Percentiles rank a stretch among this genome's conserved stretches.
Conservation (phyloP, 495 filamentous ascomycete species). For the Penicillium pancosmium region DNA sequence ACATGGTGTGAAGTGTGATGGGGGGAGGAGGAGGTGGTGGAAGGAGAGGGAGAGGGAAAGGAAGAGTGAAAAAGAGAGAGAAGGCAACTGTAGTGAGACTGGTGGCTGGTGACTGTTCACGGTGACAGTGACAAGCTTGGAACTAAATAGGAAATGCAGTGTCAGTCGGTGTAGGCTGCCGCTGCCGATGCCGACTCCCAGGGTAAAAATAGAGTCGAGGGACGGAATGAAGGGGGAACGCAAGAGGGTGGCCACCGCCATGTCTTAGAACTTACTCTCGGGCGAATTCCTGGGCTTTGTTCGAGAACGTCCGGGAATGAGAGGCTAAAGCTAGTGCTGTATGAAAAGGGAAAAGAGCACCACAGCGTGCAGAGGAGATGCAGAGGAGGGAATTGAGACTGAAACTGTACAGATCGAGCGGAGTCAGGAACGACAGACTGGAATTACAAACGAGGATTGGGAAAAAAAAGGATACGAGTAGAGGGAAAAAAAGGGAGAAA, state of each 20-base stretch:
- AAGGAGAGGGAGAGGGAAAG: constrained; percentile 5
- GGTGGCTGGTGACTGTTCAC: background rate
- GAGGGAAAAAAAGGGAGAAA: constrained; percentile 12
- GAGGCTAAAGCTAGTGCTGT: constrained; percentile 14
- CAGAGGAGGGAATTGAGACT: constrained; percentile 3
- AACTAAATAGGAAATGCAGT: background rate
- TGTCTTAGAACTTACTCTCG: constrained; percentile 19
- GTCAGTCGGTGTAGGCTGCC: background rate
- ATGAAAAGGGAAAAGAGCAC: constrained; percentile 14
- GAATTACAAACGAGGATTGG: constrained; percentile 1
- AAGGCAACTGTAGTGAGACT: background rate
- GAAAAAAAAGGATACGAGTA: background rate
- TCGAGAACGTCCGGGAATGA: constrained; percentile 10
- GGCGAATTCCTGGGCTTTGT: constrained; percentile 7
- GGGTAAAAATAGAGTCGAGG: constrained; percentile 13
- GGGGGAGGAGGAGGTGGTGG: constrained; percentile 1
- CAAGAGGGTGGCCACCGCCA: background rate
- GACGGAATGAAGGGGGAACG: constrained; percentile 25
- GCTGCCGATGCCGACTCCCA: background rate
- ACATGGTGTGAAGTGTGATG: constrained; percentile 22
- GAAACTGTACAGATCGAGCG: too few species aligned
- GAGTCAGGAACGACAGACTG: too few species aligned
- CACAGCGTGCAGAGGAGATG: constrained; percentile 1
- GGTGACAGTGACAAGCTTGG: background rate
- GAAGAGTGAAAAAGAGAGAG: background rate